phyloP scores from a whole-genome alignment of 225 moss, liverwort and hornwort species.

The Antitrichia curtipendula region DNA sequence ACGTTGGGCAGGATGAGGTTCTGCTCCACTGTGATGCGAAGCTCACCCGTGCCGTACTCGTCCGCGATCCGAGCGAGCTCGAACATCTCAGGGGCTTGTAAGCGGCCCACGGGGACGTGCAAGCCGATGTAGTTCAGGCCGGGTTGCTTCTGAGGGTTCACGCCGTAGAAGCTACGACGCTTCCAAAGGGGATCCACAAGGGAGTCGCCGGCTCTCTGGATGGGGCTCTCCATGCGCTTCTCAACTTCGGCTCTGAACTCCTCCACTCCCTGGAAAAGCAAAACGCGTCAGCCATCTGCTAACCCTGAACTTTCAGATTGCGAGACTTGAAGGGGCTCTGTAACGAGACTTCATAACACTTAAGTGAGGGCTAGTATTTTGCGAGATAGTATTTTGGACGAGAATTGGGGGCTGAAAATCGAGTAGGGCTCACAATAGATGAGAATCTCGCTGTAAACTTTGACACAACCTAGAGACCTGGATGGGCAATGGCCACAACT shows the following conservation, averaged over 20 bases:
- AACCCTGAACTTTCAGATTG: not conserved
- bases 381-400: not conserved
- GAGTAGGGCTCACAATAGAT: not conserved
- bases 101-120: constrained; percentile 92
- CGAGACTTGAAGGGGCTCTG: not conserved
- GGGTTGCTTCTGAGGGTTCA: constrained; percentile 64
- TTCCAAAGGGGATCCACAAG: constrained; percentile 67
- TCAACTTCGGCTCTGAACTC: constrained; percentile 74
- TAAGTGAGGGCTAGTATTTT: not conserved
- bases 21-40: constrained; percentile 81
- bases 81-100: constrained; percentile 86
- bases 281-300: not conserved
- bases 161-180: constrained; percentile 65
- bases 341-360: not conserved
- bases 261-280: constrained; percentile 51
- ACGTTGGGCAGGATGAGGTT: constrained; percentile 79
- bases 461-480: not conserved
- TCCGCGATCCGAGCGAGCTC: constrained; percentile 86
- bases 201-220: constrained; percentile 48
- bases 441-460: not conserved
- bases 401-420: not conserved
- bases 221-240: constrained; percentile 29
- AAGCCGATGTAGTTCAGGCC: constrained; percentile 69
- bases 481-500: not conserved
- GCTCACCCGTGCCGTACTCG: constrained; percentile 74